Evolutionary conservation across 73 alveolate genomes (phyloP).

Genomic region (Paramecium biaurelia): DNA sequence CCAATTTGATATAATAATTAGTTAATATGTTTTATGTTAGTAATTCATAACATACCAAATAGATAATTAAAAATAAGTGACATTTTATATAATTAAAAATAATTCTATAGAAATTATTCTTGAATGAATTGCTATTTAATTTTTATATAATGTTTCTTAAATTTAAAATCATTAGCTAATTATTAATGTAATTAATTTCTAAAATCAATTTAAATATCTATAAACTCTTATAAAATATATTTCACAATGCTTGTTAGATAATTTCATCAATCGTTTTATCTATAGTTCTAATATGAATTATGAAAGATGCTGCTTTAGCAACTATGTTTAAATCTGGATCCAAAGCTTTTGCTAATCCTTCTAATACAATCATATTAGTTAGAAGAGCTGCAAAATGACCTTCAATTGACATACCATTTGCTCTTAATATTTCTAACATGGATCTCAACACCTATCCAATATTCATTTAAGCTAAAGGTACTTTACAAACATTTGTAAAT

Average conservation of each 20-base stretch:
- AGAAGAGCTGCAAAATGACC: constrained; percentile 45
- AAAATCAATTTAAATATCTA: no score
- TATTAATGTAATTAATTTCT: no score
- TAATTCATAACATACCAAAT: no score
- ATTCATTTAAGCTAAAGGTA: constrained; percentile 52
- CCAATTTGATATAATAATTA: no score
- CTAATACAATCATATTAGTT: constrained; percentile 46
- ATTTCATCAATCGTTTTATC: constrained; percentile 35
- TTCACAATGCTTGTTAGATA: constrained; percentile 21
- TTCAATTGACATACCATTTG: constrained; percentile 45
- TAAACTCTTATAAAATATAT: background rate
- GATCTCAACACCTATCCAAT: constrained; percentile 41
- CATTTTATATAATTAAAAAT: no score
- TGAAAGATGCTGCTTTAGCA: constrained; percentile 41
- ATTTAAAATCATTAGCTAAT: no score
- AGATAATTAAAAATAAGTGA: no score
- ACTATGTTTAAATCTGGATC: constrained; percentile 39
- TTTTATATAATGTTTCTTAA: no score
- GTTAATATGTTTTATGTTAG: no score
- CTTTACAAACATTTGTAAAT: constrained; percentile 27
- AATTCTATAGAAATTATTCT: no score
- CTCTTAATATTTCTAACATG: constrained; percentile 20
- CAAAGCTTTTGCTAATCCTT: constrained; percentile 18
- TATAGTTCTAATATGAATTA: constrained; percentile 8
- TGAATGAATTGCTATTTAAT: no score